Base-by-base conservation (phyloP, 2,329 filamentous ascomycete genomes). In the Ophiostoma piceae region DNA sequence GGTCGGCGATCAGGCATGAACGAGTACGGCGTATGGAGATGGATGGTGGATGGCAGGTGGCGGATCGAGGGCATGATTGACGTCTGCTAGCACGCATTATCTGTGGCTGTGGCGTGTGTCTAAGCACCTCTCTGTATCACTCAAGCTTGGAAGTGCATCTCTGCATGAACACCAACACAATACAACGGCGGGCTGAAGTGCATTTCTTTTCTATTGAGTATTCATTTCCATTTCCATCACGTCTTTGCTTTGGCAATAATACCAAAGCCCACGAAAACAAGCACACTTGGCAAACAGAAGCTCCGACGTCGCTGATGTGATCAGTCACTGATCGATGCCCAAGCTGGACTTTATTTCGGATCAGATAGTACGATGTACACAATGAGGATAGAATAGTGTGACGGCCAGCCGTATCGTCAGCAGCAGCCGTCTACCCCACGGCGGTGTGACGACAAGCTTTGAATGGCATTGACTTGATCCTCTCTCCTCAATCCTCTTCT, bases 381-480 rank as follows among this genome's bases (percentile, higher is more conserved):
- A 39, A 39, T 39, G 2, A 29, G 2, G 26, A 29, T 2, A 29
- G 39, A 11, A 26, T 60, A 57, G 51, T 57, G 51, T 57, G n/a
- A 57, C 6, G 51, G 12, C 9, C 12, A 22, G 51, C 51, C 51
- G 11, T 29, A 57, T 8, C n/a, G 47, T 57, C 19, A n/a, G 19
- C 43, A 47, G 51, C 51, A n/a, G 26, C 51, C 43, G 43, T 57
- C 22, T 57, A 57, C 51, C 51, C 26, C 57, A 62, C 26, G 26
- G 57, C 57, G 57, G 57, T 62, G 57, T 62, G 57, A 29, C 57
- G 26, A 19, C 57, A 62, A 62, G 57, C 26, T 62, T 62, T 35
- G 8, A 57, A 57, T 12, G 51, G 57, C 57, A 62, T 35, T 62
- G 12, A 32, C 26, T 32, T 32, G 57, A 29, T 60, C 26, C n/a